phyloP scores from a whole-genome alignment of 108 stramenopile genomes.

The Aurantiochytrium sp. region DNA sequence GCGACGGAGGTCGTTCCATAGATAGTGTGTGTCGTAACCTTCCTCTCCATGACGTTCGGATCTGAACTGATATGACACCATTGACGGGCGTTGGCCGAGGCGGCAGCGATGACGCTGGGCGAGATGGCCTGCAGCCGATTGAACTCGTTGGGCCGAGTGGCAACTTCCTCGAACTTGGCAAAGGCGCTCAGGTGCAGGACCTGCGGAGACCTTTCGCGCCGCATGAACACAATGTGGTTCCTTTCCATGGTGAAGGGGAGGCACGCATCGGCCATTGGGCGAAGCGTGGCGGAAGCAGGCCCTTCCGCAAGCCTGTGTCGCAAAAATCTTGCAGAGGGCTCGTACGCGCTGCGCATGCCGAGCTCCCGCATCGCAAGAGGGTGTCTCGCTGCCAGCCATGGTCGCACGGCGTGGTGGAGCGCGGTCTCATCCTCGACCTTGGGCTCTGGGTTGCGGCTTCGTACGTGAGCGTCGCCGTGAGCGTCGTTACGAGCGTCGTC shows the following conservation, averaged over 20 bases:
- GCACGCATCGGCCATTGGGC: neutral
- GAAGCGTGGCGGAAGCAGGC: neutral
- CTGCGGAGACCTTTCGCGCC: neutral
- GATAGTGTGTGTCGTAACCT: neutral
- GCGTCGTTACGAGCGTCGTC: neutral
- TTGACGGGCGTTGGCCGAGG: too few relatives aligned
- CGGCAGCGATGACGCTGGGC: too few relatives aligned
- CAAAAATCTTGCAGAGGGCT: neutral
- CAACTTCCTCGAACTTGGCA: neutral
- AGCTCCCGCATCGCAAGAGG: neutral
- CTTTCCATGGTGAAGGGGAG: neutral
- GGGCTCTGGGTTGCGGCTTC: neutral
- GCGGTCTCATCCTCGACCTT: neutral
- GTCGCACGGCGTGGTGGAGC: neutral
- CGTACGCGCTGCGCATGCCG: neutral
- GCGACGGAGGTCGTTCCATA: neutral
- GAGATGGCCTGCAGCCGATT: too few relatives aligned
- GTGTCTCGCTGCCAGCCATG: neutral
- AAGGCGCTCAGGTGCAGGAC: neutral
- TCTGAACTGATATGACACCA: too few relatives aligned
- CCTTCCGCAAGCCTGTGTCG: neutral
- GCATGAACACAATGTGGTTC: neutral
- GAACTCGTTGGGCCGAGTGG: neutral
- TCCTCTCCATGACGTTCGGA: neutral
- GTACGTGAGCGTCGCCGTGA: neutral